Evolutionary conservation across 1,139 yeast genomes (phyloP).

Genomic region (Kodamaea derodonti): DNA sequence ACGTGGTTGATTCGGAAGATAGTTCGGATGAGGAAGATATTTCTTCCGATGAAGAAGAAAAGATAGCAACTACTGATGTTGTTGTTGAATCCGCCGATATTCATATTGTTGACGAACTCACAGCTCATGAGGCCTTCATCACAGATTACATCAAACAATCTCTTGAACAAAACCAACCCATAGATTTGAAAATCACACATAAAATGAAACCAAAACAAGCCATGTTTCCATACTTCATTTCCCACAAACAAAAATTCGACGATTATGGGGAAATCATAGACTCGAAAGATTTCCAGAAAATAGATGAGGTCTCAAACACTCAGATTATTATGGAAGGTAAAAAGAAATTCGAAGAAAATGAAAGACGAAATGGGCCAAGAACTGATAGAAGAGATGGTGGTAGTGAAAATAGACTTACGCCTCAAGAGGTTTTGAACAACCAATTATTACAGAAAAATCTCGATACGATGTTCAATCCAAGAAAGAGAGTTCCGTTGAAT

Average conservation of each 20-base stretch:
- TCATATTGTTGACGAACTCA: constrained; percentile 25
- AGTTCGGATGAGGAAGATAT: constrained; percentile 41
- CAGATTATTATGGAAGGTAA: constrained; percentile 31
- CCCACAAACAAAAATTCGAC: constrained; percentile 57
- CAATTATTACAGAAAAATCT: constrained; percentile 43
- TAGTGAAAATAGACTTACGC: constrained; percentile 33
- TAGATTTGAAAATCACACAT: constrained; percentile 64
- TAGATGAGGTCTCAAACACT: constrained; percentile 45
- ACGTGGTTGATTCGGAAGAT: constrained; percentile 33
- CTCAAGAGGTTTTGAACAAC: constrained; percentile 43
- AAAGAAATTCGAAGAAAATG: constrained; percentile 25
- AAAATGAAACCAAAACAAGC: constrained; percentile 59
- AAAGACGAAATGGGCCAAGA: constrained; percentile 33
- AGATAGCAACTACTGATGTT: constrained; percentile 4
- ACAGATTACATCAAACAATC: constrained; percentile 37
- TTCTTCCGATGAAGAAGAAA: constrained; percentile 13
- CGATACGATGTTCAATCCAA: constrained; percentile 60
- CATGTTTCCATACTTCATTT: constrained; percentile 69
- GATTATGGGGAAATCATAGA: constrained; percentile 81
- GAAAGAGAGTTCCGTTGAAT: constrained; percentile 33
- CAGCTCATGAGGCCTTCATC: constrained; percentile 40
- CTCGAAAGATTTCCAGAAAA: constrained; percentile 59
- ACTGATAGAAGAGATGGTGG: constrained; percentile 15
- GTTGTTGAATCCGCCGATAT: background rate
- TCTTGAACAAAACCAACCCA: constrained; percentile 36